Evolutionary conservation across 441 rosid species (phyloP).

Genomic region (Bocquillonia castaneifolia): DNA sequence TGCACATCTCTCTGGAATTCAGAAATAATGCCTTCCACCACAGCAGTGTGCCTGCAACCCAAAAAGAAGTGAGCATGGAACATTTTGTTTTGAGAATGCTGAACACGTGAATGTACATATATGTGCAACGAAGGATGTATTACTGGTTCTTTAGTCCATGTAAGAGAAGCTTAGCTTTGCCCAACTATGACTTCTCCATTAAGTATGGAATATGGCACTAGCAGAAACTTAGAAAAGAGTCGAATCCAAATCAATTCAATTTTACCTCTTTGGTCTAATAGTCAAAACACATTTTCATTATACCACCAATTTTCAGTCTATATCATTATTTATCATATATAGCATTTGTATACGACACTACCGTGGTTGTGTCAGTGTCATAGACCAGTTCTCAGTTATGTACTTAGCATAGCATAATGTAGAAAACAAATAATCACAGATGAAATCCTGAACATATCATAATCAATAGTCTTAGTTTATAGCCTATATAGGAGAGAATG

Average conservation of each 20-base stretch:
- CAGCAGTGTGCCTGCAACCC: conserved; percentile 53
- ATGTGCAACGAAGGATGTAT: background rate
- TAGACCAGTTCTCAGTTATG: background rate
- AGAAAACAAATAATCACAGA: background rate
- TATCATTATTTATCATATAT: background rate
- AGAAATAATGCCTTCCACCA: conserved; percentile 63
- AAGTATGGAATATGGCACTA: background rate
- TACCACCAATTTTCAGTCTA: background rate
- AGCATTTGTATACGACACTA: background rate
- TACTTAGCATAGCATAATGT: background rate
- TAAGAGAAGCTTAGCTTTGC: background rate
- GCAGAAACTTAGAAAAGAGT: background rate
- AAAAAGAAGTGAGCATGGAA: background rate
- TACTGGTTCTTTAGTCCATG: background rate
- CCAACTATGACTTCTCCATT: background rate
- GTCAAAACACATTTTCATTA: background rate
- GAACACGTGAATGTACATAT: background rate
- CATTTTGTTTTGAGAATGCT: background rate
- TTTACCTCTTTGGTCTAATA: background rate
- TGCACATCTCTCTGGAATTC: conserved; percentile 50
- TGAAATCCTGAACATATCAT: background rate
- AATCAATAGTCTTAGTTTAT: background rate
- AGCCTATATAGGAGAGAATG: background rate
- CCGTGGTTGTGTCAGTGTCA: background rate
- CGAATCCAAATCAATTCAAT: background rate